Evolutionary conservation across 1,139 yeast genomes (phyloP), one percentile per base, ranked within the genome.

Genomic region (Nadsonia starkeyi-henricii): DNA sequence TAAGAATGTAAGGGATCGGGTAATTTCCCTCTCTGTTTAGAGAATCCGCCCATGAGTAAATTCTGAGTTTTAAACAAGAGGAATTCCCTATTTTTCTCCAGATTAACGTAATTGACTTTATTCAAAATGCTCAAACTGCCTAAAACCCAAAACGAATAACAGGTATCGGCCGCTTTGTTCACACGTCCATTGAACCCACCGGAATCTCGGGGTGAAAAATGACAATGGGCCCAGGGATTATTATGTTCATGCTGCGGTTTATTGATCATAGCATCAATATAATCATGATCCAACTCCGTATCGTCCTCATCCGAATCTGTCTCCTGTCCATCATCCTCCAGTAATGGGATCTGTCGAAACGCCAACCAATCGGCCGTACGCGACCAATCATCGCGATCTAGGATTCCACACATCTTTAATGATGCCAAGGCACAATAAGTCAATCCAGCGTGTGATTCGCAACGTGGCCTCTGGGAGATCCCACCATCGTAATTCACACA

Each of bases 121-220:
- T 54, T 62, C 13, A 80, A 62, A 45, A 81, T 53, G 1, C 62
- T 61, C 51, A 88, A 66, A 9, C 86, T 70, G 1, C 78, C 93
- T 9, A 79, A 63, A 46, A 79, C 76, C 98, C 98, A 91, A 74
- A 89, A 91, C 8, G 85, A 77, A 63, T 91, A 91, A 66, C 98
- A 91, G 0, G 96, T 84, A 62, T 91, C 98, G 2, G 84, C 82
- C 47, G 73, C 75, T 62, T 91, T 91, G 61, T 88, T 86, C 23
- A 77, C 78, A 47, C 98, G 70, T 0, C 98, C 98, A 62, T 88
- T 86, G 62, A 86, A 82, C 0, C 94, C 95, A 1, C 96, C 96
- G 4, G 39, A 33, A 33, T 33, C 39, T 13, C 39, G 9, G 17
- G 39, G 39, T 33, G 39, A 33, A 15, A 33, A 33, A 33, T 33